Evolutionary conservation across 768 basidiomycete genomes (phyloP).

Genomic region (Termitomyces sp.): DNA sequence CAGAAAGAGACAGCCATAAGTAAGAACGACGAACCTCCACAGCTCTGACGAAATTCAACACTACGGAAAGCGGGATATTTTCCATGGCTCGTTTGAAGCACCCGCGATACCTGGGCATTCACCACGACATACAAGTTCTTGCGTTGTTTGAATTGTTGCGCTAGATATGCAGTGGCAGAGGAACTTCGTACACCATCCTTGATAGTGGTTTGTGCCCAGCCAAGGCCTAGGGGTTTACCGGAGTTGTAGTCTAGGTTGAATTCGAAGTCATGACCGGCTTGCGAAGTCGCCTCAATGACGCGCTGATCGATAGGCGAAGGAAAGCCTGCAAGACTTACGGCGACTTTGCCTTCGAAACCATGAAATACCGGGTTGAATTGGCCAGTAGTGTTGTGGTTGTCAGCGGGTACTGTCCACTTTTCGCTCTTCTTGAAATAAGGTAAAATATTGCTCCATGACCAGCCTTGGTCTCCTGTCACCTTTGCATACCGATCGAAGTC

Average conservation of each 20-base stretch:
- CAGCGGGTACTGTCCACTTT: slow-evolving; percentile 19
- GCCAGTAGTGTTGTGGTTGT: slow-evolving; percentile 22
- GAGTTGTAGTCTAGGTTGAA: slow-evolving; percentile 18
- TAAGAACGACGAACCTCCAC: slow-evolving; percentile 1
- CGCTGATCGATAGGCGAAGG: slow-evolving; percentile 15
- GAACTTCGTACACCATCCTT: slow-evolving; percentile 18
- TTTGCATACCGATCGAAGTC: slow-evolving; percentile 24
- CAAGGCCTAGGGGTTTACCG: slow-evolving; percentile 18
- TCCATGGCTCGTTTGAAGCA: slow-evolving; percentile 11
- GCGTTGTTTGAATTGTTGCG: slow-evolving; percentile 12
- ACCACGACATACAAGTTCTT: slow-evolving; percentile 19
- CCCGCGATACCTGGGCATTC: slow-evolving; percentile 21
- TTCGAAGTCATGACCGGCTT: slow-evolving; percentile 15
- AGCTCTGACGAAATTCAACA: slow-evolving; percentile 13
- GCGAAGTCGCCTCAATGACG: slow-evolving; percentile 20
- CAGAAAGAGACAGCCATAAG: background rate
- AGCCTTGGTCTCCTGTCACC: slow-evolving; percentile 7
- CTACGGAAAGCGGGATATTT: slow-evolving; percentile 9
- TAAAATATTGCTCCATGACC: slow-evolving; percentile 18
- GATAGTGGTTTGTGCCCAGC: slow-evolving; percentile 18
- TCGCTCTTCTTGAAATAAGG: slow-evolving; percentile 24
- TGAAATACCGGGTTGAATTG: slow-evolving; percentile 25
- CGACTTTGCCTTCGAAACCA: slow-evolving; percentile 18
- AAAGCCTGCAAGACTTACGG: slow-evolving; percentile 19
- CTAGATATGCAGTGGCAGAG: slow-evolving; percentile 21